Conservation (phyloP, 2,329 filamentous ascomycete species). For the Fusarium vanettenii region DNA sequence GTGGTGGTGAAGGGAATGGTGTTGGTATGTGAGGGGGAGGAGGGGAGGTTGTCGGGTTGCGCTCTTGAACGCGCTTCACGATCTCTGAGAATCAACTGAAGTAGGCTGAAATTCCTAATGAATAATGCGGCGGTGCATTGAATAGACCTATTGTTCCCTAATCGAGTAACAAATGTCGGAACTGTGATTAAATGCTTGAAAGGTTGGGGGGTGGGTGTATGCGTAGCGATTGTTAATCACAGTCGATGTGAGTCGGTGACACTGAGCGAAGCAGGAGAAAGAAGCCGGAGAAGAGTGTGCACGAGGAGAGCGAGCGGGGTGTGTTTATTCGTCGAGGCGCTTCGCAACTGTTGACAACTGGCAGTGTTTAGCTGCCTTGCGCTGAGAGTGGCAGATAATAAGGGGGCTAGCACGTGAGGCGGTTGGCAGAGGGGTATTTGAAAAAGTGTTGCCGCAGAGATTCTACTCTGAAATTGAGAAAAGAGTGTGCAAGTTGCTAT, state of each 20-base stretch:
- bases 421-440: not conserved
- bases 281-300: not conserved
- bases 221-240: not conserved
- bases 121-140: not conserved
- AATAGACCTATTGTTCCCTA: not conserved
- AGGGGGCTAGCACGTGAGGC: not conserved
- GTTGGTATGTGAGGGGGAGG: not conserved
- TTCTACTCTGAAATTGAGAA: not conserved
- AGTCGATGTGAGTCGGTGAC: not conserved
- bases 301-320: not conserved
- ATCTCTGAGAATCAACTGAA: not conserved
- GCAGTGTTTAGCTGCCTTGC: not conserved
- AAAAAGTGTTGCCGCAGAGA: not conserved
- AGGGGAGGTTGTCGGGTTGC: not conserved
- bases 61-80: not conserved
- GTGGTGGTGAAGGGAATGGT: not conserved
- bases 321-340: not conserved
- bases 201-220: not conserved
- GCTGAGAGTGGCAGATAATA: constrained; percentile 13
- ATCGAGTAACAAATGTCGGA: not conserved
- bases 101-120: too few relatives aligned
- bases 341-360: not conserved
- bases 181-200: not conserved
- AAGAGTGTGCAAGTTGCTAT: not conserved
- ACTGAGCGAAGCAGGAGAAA: not conserved